Conservation (phyloP, 2,329 filamentous ascomycete genomes). For the Diaporthe capsici region DNA sequence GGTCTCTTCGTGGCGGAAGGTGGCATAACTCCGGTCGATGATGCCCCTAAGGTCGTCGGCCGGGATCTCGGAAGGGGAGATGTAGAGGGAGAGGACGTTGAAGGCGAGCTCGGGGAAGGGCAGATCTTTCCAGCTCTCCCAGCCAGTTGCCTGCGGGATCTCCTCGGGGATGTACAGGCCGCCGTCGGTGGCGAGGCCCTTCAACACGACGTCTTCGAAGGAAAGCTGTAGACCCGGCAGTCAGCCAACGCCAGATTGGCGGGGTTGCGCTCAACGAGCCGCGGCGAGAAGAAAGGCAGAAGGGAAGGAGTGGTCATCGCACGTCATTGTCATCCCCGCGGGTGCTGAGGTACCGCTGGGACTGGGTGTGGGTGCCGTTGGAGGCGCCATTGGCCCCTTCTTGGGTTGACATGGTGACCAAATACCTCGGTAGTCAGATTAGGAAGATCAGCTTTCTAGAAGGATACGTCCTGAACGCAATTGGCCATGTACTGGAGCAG, state of each 20-base stretch:
- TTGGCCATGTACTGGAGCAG: not conserved
- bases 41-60: conserved; percentile 84
- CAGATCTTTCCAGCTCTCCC: conserved; percentile 80
- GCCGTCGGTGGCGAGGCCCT: conserved; percentile 88
- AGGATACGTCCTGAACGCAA: not conserved
- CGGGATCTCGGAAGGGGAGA: conserved; percentile 87
- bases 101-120: conserved; percentile 87
- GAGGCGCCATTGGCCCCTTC: conserved; percentile 53
- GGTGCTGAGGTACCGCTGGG: conserved; percentile 66
- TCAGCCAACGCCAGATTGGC: conserved; percentile 22
- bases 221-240: conserved; percentile 71
- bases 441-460: not conserved
- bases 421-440: not conserved
- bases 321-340: conserved; percentile 65
- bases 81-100: conserved; percentile 89
- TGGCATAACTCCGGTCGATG: conserved; percentile 87
- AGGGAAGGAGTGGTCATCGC: conserved; percentile 45
- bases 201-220: conserved; percentile 92
- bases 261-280: not conserved
- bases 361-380: conserved; percentile 56
- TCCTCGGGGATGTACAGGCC: conserved; percentile 91
- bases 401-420: conserved; percentile 58
- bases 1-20: conserved; percentile 84
- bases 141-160: conserved; percentile 69
- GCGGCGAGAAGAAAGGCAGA: conserved; percentile 16